Conservation (phyloP, 305 asterid species). For the Rubia tinctorum region DNA sequence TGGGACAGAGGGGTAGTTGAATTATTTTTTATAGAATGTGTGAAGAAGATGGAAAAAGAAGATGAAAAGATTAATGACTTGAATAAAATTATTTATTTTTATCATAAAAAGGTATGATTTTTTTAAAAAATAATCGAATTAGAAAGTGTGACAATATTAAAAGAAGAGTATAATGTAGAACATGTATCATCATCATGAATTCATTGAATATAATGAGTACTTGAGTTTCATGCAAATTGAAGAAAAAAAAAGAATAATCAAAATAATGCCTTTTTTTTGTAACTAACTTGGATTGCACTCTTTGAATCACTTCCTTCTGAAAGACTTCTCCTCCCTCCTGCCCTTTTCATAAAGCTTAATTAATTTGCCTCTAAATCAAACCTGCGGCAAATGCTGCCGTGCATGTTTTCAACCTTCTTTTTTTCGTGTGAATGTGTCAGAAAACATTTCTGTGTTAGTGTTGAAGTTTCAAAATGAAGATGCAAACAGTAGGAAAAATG, state of each 20-base stretch:
- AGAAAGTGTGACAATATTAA: no score
- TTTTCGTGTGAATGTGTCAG: not conserved
- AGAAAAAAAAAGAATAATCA: not conserved
- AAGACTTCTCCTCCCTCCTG: constrained; percentile 33
- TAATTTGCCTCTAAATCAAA: constrained; percentile 2
- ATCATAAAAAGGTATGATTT: no score
- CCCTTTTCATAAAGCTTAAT: constrained; percentile 24
- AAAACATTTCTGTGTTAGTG: not conserved
- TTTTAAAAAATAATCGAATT: no score
- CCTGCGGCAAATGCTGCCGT: not conserved
- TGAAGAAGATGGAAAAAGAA: no score
- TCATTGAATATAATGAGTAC: constrained; percentile 7
- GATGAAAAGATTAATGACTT: no score
- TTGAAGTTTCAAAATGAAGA: not conserved
- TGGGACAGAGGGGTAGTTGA: no score
- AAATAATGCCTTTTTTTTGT: constrained; percentile 25
- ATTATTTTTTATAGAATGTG: no score
- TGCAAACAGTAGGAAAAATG: not conserved
- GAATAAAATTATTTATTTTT: no score
- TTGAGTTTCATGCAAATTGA: constrained; percentile 18
- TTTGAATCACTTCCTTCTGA: constrained; percentile 55
- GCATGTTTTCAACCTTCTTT: not conserved
- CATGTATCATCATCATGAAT: not conserved
- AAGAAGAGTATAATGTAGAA: no score
- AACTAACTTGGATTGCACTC: constrained; percentile 64